Evolutionary conservation across 2,329 filamentous ascomycete genomes (phyloP).

Genomic region (Ophiocordyceps camponoti-floridani): DNA sequence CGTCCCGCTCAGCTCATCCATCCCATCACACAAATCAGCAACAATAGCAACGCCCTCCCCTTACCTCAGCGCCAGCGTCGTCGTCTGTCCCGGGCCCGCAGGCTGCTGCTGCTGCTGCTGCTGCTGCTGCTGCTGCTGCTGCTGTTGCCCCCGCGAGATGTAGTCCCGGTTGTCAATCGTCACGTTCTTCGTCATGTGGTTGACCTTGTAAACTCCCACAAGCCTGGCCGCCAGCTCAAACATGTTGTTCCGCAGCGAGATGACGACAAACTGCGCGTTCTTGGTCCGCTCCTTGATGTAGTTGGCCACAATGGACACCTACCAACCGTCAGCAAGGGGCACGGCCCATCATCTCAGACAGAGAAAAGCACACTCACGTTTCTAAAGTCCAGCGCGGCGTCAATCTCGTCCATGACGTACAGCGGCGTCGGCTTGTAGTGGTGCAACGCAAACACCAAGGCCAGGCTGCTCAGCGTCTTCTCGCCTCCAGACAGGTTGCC

Average conservation of each 20-base stretch:
- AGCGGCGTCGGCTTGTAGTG: conserved; percentile 95
- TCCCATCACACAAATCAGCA: background rate
- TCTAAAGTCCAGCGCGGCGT: conserved; percentile 91
- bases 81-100: conserved; percentile 7
- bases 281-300: conserved; percentile 99
- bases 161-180: conserved; percentile 77
- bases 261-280: conserved; percentile 98
- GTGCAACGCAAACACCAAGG: conserved; percentile 92
- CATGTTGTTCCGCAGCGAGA: conserved; percentile 97
- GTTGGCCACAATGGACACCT: conserved; percentile 93
- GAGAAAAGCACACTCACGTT: conserved; percentile 50
- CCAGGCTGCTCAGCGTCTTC: conserved; percentile 86
- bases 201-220: conserved; percentile 98
- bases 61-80: conserved; percentile 18
- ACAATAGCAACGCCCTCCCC: background rate
- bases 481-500: conserved; percentile 89
- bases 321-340: background rate
- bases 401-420: conserved; percentile 99
- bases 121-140: no score
- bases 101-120: no score
- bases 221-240: conserved; percentile 93
- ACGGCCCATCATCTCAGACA: background rate
- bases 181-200: conserved; percentile 92
- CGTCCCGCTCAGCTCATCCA: background rate
- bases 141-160: conserved; percentile 23